Evolutionary conservation across 345 rosid species (phyloP).

Genomic region (Noccaea bulbosa): DNA sequence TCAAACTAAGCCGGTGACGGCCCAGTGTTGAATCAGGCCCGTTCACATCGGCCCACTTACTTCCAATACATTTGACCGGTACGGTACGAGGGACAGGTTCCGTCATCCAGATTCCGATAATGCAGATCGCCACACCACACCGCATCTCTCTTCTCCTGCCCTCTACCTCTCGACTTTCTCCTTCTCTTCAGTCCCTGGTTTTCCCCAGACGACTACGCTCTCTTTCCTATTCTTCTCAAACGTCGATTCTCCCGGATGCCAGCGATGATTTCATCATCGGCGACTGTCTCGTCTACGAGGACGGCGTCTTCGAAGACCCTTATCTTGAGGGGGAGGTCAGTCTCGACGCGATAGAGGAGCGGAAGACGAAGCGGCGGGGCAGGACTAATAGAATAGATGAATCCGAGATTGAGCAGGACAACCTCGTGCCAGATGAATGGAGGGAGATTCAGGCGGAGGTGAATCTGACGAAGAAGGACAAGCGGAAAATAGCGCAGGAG

Average conservation of each 20-base stretch:
- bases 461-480: constrained; percentile 79
- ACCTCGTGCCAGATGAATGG: constrained; percentile 89
- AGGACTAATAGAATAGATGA: constrained; percentile 34
- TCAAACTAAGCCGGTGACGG: neutral
- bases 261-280: constrained; percentile 65
- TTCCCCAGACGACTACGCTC: constrained; percentile 44
- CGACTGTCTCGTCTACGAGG: constrained; percentile 92
- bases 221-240: constrained; percentile 50
- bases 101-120: constrained; percentile 27
- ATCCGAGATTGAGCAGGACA: constrained; percentile 53
- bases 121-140: constrained; percentile 44
- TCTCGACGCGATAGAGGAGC: neutral
- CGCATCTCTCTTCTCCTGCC: constrained; percentile 33
- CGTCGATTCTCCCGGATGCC: constrained; percentile 43
- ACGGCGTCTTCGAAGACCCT: constrained; percentile 85
- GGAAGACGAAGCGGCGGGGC: constrained; percentile 27
- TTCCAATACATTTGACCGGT: constrained; percentile 23
- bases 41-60: neutral
- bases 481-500: constrained; percentile 76
- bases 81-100: neutral
- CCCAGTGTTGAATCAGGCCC: neutral
- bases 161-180: constrained; percentile 24
- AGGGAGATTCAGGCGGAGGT: constrained; percentile 79
- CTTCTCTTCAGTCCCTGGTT: constrained; percentile 32
- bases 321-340: constrained; percentile 44